Base-by-base conservation (phyloP, 2,329 filamentous ascomycete species). In the Ophiostoma perfectum region DNA sequence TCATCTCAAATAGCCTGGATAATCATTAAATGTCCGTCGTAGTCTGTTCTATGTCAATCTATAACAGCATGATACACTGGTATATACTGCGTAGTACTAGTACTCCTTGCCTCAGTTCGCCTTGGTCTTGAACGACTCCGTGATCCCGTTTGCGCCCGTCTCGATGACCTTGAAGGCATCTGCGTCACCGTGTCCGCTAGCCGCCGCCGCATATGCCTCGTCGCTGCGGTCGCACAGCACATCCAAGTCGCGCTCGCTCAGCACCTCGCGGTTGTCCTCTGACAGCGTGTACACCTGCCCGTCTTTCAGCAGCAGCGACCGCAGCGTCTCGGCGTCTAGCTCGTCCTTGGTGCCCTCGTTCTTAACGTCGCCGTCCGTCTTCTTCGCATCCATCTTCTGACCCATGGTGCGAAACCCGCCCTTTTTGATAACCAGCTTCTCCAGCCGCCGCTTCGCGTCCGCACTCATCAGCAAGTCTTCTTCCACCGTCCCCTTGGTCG, bases 341-440 rank as follows among this genome's bases (percentile, higher is more conserved):
- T 72, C 70, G 58, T 81, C 80, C 69, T 83, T 86, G 66, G 75
- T 80, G 66, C 79, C 74, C 67, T 83, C 80, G 5, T 41, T 55
- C 47, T 45, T 62, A 3, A 1, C 60, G 5, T 16, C 41, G 4
- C 12, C 49, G 14, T n/a, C 44, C 27, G 36, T 60, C 11, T 8
- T 47, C 58, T 81, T 79, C 70, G 83, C 85, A 67, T 83, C 81
- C 72, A 85, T 81, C 73, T 88, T 88, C 74, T 90, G 84, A 0
- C 81, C 82, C 79, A 93, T 86, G 11, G 85, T 88, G 72, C 84
- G 87, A 78, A 96, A 94, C 5, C 90, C 88, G 2, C 94, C 94
- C 77, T 98, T 98, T 70, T 94, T 91, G 74, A 99, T 99, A 6
- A 99, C 92, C 0, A 99, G 82, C 76, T 97, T 96, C 77, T 99